Conservation (phyloP, 2,329 filamentous ascomycete genomes). For the Calonectria montana region DNA sequence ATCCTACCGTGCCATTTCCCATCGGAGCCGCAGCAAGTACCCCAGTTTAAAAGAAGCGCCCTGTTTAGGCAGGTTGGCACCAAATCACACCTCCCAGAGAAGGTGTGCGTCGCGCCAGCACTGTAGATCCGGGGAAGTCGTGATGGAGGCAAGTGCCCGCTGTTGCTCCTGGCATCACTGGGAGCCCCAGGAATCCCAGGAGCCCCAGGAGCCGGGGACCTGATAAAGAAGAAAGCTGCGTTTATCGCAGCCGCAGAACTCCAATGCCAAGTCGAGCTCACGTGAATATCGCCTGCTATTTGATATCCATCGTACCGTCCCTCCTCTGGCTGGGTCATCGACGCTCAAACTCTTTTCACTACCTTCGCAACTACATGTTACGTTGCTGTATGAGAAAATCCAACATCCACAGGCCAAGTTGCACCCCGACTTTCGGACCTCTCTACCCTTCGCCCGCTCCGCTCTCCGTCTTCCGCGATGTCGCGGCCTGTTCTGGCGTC, state of each 20-base stretch:
- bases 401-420: background rate
- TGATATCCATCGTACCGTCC: background rate
- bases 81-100: background rate
- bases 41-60: background rate
- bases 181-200: background rate
- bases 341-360: background rate
- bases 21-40: background rate
- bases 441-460: background rate
- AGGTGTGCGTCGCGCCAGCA: background rate
- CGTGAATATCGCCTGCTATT: background rate
- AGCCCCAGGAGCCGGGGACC: background rate
- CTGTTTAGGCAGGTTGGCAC: background rate
- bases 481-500: background rate
- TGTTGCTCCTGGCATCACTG: background rate
- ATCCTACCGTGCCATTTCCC: slow-evolving; percentile 1
- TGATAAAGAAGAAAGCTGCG: background rate
- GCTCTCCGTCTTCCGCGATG: background rate
- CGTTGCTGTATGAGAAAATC: background rate
- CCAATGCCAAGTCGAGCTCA: background rate
- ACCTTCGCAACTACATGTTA: background rate
- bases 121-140: slow-evolving; percentile 24
- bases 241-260: background rate
- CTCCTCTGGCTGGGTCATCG: background rate
- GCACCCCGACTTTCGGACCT: slow-evolving; percentile 1
- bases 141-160: slow-evolving; percentile 21